A percentile compares a stretch with the other conserved stretches of the same genome.
Conservation (phyloP, 2,329 filamentous ascomycete species). For the Chalaropsis ovoidea region DNA sequence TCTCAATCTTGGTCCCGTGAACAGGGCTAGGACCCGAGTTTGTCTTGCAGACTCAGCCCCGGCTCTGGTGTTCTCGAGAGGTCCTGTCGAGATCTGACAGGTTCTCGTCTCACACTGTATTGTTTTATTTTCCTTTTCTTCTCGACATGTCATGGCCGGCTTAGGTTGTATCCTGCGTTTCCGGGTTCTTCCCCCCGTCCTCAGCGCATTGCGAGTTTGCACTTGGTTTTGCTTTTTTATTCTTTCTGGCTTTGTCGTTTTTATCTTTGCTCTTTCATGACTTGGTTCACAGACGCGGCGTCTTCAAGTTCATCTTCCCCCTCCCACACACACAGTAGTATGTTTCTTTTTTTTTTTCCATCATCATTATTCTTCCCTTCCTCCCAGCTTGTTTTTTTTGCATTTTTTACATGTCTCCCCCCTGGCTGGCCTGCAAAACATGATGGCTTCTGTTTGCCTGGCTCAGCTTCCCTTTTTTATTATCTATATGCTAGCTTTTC, state of each 20-base stretch:
- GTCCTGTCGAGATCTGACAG: background rate
- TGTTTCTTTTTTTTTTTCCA: slow-evolving; percentile 15
- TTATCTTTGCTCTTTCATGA: background rate
- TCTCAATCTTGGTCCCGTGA: no score
- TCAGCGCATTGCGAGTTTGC: background rate
- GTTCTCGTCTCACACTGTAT: background rate
- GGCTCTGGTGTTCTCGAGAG: background rate
- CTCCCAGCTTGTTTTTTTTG: slow-evolving; percentile 11
- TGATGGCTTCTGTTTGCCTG: background rate
- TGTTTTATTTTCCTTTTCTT: background rate
- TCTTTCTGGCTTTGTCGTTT: slow-evolving; percentile 12
- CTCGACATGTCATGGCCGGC: background rate
- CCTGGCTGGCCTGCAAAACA: background rate
- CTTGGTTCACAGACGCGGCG: background rate
- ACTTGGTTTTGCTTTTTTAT: slow-evolving; percentile 5
- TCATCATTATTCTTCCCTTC: background rate
- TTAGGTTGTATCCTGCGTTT: background rate
- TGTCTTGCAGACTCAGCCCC: background rate
- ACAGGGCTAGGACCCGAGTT: background rate
- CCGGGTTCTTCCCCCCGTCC: background rate
- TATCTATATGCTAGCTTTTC: background rate
- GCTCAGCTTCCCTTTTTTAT: background rate
- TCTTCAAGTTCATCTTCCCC: background rate
- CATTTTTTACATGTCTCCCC: background rate
- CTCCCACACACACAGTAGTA: slow-evolving; percentile 7